These are phyloP conservation scores for Dipteronia dyeriana DNA, from an alignment of 345 rosid genomes.

Conservation along the genomic window DNA sequence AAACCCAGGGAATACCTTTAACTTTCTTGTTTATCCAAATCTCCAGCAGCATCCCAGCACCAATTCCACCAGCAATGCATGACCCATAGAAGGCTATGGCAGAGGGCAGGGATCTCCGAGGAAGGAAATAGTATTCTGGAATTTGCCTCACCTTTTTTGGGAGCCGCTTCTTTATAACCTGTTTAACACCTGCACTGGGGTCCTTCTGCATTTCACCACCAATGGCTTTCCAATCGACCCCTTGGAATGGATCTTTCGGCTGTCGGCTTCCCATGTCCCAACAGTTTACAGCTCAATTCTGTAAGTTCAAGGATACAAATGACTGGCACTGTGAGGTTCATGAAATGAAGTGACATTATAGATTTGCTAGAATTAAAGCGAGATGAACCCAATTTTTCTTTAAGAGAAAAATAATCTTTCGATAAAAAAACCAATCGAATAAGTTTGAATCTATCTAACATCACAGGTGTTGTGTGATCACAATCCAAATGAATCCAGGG, in stretches of 20 bases:
- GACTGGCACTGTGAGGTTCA: not conserved
- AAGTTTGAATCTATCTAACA: not conserved
- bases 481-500: not conserved
- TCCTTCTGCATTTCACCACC: slow-evolving; percentile 70
- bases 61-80: slow-evolving; percentile 79
- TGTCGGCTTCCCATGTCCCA: slow-evolving; percentile 59
- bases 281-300: slow-evolving; percentile 12
- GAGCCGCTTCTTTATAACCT: slow-evolving; percentile 60
- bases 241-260: slow-evolving; percentile 75
- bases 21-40: slow-evolving; percentile 86
- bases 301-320: slow-evolving; percentile 1
- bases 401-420: not conserved
- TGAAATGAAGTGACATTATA: not conserved
- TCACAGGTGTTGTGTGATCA: not conserved
- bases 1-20: slow-evolving; percentile 45
- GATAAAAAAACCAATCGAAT: not conserved
- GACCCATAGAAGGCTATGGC: slow-evolving; percentile 78
- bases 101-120: slow-evolving; percentile 56
- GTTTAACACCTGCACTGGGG: slow-evolving; percentile 51
- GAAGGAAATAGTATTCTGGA: slow-evolving; percentile 91
- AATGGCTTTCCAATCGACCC: slow-evolving; percentile 79
- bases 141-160: slow-evolving; percentile 82
- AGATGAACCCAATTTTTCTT: not conserved
- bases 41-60: slow-evolving; percentile 89
- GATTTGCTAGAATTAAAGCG: not conserved